Percentiles rank a stretch among this genome's conserved stretches.
phyloP scores from a whole-genome alignment of 2,329 filamentous ascomycete genomes.

The Diplodia mutila region DNA sequence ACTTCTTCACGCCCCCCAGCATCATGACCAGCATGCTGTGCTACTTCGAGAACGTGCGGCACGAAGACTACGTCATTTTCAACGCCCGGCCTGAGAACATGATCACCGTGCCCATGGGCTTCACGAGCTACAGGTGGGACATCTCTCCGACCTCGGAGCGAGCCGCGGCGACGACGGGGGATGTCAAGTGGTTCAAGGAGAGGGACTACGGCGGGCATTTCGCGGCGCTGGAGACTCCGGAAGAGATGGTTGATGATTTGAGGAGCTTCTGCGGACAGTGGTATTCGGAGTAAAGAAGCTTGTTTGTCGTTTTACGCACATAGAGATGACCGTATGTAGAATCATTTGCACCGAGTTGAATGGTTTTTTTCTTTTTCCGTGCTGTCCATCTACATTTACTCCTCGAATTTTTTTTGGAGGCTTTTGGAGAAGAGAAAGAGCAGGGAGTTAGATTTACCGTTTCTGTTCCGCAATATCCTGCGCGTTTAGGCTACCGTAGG shows the following conservation, averaged over 20 bases:
- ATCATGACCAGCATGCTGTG: constrained; percentile 44
- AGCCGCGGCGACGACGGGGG: constrained; percentile 41
- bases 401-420: too few relatives aligned
- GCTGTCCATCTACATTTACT: too few relatives aligned
- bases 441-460: too few relatives aligned
- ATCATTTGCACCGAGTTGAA: too few relatives aligned
- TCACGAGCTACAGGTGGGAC: constrained; percentile 44
- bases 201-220: constrained; percentile 28
- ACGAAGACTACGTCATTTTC: constrained; percentile 45
- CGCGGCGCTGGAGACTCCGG: constrained; percentile 35
- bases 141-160: constrained; percentile 42
- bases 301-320: not conserved
- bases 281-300: not conserved
- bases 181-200: constrained; percentile 43
- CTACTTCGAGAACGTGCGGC: constrained; percentile 46
- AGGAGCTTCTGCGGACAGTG: constrained; percentile 30
- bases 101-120: constrained; percentile 44
- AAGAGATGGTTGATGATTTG: constrained; percentile 34
- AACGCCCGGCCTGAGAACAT: constrained; percentile 41
- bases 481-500: too few relatives aligned
- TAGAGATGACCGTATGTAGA: not conserved
- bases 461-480: too few relatives aligned
- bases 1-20: constrained; percentile 43
- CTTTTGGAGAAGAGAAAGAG: too few relatives aligned
- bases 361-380: too few relatives aligned